phyloP scores from a whole-genome alignment of 2,329 filamentous ascomycete genomes.

The Tolypocladium nubicola region DNA sequence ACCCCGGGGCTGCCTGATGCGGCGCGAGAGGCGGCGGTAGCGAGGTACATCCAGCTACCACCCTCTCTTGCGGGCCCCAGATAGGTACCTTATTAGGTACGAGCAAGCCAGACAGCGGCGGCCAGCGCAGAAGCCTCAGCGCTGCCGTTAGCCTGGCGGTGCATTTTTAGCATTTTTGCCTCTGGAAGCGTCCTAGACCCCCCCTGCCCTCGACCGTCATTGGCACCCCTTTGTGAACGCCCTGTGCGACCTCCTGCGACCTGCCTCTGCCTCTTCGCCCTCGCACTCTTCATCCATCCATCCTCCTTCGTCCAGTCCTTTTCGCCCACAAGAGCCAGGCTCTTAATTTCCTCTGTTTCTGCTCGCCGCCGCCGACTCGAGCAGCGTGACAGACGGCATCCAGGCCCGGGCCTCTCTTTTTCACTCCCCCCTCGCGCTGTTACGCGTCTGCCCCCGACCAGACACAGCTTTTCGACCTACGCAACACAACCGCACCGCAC shows the following conservation, averaged over 20 bases:
- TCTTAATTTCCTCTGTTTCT: background rate
- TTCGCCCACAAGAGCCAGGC: conserved; percentile 1
- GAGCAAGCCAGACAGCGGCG: too few relatives aligned
- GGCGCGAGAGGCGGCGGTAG: background rate
- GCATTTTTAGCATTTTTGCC: background rate
- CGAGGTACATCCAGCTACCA: background rate
- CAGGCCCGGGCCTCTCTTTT: background rate
- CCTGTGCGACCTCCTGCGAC: conserved; percentile 1
- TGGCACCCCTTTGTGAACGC: conserved; percentile 2
- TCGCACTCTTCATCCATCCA: background rate
- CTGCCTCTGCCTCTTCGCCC: background rate
- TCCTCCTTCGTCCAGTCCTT: conserved; percentile 3
- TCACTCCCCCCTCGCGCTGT: conserved; percentile 10
- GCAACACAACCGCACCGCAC: background rate
- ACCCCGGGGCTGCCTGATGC: background rate
- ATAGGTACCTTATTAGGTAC: background rate
- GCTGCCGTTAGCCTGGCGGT: background rate
- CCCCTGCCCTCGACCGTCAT: conserved; percentile 1
- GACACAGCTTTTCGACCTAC: background rate
- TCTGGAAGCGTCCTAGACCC: background rate
- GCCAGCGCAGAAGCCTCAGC: background rate
- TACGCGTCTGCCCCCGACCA: background rate
- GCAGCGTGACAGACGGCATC: background rate
- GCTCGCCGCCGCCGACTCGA: background rate
- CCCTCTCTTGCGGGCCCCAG: background rate